Base-by-base conservation (phyloP, 768 basidiomycete species). In the Xerocomus brunneocitrinus region DNA sequence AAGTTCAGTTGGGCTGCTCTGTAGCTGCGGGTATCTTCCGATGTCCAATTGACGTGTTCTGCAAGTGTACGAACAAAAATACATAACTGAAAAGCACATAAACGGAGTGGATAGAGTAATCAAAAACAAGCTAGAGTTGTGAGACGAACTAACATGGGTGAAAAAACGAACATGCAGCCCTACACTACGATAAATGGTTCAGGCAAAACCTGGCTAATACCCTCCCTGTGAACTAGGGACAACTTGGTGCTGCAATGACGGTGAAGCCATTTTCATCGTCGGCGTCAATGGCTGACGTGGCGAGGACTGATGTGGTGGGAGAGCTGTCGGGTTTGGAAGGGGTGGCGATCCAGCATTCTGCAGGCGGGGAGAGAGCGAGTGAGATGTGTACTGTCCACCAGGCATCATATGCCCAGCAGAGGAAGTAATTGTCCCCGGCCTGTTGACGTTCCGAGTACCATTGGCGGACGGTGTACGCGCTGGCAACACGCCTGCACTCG, bases 391-490 rank as follows among this genome's bases (percentile, higher is more conserved):
- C 52, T 77, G 79, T 3, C 74, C 76, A 16, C 74, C 74, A 10
- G 64, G 47, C 32, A 73, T 52, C 54, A 73, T 60, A 24, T 72
- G 67, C 5, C 65, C 63, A 8, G 62, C 58, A 34, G 61, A 47
- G 27, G 58, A 27, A 16, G 53, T 55, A 30, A 66, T 62, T 28
- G 27, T 49, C 25, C 60, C 65, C 3, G 59, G 38, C 44, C 78
- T 71, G 62, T 68, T 66, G 12, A 69, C 71, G 24, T 73, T 71
- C 41, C 80, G 78, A n/a, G 74, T 74, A 5, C 83, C 82, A 59
- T 81, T 82, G 19, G 79, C 76, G 0, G 83, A 84, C 3, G 83
- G 79, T 10, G 77, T 76, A 24, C 82, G 76, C 16, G 60, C 60
- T 24, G 76, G 76, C 3, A 75, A 71, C 16, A 53, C 53, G 49